Evolutionary conservation across 2,329 filamentous ascomycete genomes (phyloP).

Genomic region (Nigrospora sphaerica): DNA sequence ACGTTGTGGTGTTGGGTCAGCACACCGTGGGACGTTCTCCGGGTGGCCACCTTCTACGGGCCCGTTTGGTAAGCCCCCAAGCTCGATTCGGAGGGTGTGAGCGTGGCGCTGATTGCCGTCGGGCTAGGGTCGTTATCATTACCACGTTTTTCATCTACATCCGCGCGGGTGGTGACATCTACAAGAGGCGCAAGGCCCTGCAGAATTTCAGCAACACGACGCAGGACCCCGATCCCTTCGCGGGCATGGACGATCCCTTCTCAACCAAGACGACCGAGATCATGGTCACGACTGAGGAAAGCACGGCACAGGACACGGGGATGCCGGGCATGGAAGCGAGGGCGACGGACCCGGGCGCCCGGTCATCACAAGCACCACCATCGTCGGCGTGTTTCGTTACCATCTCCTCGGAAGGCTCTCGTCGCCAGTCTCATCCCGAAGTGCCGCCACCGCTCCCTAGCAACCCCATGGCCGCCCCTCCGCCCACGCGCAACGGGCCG

Average conservation of each 20-base stretch:
- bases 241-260: conserved; percentile 34
- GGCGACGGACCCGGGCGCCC: conserved; percentile 18
- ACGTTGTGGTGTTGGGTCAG: conserved; percentile 78
- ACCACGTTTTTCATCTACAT: conserved; percentile 60
- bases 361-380: conserved; percentile 1
- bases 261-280: conserved; percentile 57
- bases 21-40: conserved; percentile 59
- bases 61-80: conserved; percentile 52
- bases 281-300: conserved; percentile 49
- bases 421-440: conserved; percentile 16
- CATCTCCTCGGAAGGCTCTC: conserved; percentile 32
- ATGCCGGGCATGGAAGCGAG: conserved; percentile 6
- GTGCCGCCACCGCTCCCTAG: conserved; percentile 13
- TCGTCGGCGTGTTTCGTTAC: conserved; percentile 39
- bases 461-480: conserved; percentile 2
- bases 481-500: conserved; percentile 2
- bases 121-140: conserved; percentile 49
- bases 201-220: conserved; percentile 44
- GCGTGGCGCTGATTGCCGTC: conserved; percentile 4
- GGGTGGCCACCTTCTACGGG: conserved; percentile 68
- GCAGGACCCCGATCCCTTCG: conserved; percentile 30
- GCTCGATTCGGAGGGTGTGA: not conserved
- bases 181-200: conserved; percentile 57
- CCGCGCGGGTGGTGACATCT: conserved; percentile 60
- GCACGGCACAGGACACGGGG: conserved; percentile 18